Evolutionary conservation across 192 early-diverging fungal genomes (phyloP), one percentile per base, ranked within the genome.

Genomic region (Podila epigama): DNA sequence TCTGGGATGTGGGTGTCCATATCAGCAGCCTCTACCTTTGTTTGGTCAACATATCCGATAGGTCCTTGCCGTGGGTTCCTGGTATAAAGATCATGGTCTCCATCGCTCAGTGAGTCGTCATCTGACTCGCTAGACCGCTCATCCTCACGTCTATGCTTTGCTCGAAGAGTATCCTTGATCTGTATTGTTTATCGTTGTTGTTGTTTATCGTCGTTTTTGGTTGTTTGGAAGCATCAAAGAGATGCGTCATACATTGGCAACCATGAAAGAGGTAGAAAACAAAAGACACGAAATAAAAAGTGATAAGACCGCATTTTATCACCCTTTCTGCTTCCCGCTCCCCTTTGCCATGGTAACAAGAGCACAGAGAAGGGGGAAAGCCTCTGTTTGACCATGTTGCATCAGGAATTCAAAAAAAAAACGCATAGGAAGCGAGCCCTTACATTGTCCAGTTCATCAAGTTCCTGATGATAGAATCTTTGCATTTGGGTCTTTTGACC

Each of bases 1-100:
- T 60, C 77, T 33, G 90, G 86, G 7, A 92, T 83, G 35, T 85
- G 91, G 8, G 60, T 75, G 37, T 86, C 83, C 90, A 92, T 90
- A 20, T 79, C 80, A 7, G 84, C 80, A 28, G 78, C 80, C 10
- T 71, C 69, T 11, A 70, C 27, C 6, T 57, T 50, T 31, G n/a
- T 6, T 15, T 27, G 16, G 4, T 22, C 42, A 20, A 33, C 42
- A 63, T 64, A 44, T 58, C 59, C 15, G 44, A 53, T 10, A 37
- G 20, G 27, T 20, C 62, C 16, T 53, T 18, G 9, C 39, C 20
- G 44, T 10, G 50, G 20, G 27, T 25, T 35, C 2, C 50, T 18
- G 18, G 59, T 33, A 2, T 40, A 41, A n/a, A 40, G 35, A 20
- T 51, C 35, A 33, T 64, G 50, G 13, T 27, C 44, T 5, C 28